Conservation (phyloP, 768 basidiomycete species). For the Boletales sp. region DNA sequence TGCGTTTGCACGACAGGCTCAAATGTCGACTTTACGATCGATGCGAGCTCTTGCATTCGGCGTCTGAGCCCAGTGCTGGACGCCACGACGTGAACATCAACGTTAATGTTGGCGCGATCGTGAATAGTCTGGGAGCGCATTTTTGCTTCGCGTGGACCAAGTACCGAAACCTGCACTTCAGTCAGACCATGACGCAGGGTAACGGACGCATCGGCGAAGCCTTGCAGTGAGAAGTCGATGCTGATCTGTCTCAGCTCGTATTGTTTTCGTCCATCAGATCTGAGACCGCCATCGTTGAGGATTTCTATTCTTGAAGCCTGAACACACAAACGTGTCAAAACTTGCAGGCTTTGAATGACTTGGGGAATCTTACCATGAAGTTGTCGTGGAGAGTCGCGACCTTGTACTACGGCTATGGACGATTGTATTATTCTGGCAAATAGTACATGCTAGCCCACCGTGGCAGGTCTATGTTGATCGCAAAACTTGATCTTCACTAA, state of each 20-base stretch:
- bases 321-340: background rate
- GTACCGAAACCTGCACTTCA: conserved; percentile 81
- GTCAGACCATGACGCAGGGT: conserved; percentile 87
- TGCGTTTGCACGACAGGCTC: conserved; percentile 90
- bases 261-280: conserved; percentile 90
- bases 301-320: conserved; percentile 64
- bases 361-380: background rate
- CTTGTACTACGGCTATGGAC: no score
- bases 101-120: conserved; percentile 85
- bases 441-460: no score
- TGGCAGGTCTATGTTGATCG: no score
- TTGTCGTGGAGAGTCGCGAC: no score
- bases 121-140: conserved; percentile 76
- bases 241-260: conserved; percentile 82
- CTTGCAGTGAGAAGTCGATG: conserved; percentile 73
- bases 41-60: conserved; percentile 71
- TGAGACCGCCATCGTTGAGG: conserved; percentile 80
- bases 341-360: background rate
- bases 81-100: conserved; percentile 82
- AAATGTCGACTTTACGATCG: conserved; percentile 89
- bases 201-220: conserved; percentile 82
- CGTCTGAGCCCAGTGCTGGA: conserved; percentile 80
- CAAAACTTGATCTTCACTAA: no score
- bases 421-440: no score
- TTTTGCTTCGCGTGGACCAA: conserved; percentile 89